phyloP scores from a whole-genome alignment of 305 asterid species.

The Rubia tinctorum region DNA sequence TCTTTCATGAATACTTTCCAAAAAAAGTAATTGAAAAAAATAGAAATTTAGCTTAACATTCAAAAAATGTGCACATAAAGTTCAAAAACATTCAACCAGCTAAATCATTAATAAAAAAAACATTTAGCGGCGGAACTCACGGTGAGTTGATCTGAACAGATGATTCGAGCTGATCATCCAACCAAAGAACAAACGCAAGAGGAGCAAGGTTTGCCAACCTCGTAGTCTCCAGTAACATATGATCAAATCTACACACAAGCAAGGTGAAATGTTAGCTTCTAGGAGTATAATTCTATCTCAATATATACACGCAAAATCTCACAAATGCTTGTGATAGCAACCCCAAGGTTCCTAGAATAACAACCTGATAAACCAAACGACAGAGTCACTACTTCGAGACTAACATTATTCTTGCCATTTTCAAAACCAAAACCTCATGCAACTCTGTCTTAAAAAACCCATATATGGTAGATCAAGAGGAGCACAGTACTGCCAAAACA shows the following conservation, averaged over 20 bases:
- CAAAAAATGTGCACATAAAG: no score
- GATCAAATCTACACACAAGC: constrained; percentile 71
- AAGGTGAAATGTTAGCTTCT: constrained; percentile 8
- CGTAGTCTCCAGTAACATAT: constrained; percentile 91
- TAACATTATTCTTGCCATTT: not conserved
- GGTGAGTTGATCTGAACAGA: constrained; percentile 83
- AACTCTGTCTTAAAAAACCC: not conserved
- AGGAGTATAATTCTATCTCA: not conserved
- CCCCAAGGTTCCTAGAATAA: no score
- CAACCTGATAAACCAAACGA: no score
- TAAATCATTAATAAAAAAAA: no score
- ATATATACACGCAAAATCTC: not conserved
- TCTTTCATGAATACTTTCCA: no score
- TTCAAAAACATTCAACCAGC: no score
- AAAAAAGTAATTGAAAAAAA: no score
- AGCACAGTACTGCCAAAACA: no score
- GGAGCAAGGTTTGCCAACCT: constrained; percentile 99
- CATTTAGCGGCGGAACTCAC: constrained; percentile 37
- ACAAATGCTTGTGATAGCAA: not conserved
- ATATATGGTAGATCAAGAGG: no score
- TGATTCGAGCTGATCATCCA: constrained; percentile 96
- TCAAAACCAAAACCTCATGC: not conserved
- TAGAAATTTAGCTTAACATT: no score
- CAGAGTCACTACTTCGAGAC: no score
- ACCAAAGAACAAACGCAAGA: constrained; percentile 96